These are phyloP conservation scores for Annulohypoxylon bovei DNA, from an alignment of 495 filamentous ascomycete species.

Conservation along the genomic window DNA sequence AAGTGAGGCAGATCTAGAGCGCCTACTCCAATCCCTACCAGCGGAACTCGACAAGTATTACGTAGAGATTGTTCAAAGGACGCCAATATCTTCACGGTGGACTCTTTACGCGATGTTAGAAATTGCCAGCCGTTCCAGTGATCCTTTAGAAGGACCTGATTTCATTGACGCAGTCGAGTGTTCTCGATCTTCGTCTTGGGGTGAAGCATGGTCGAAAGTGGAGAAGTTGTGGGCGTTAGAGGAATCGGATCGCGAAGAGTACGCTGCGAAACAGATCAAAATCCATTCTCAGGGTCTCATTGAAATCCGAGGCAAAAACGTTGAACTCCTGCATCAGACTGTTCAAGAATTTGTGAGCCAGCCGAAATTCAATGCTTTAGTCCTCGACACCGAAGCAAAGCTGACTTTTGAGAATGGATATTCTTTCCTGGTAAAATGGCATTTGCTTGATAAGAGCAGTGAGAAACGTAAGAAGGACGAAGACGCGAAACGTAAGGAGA, in stretches of 20 bases:
- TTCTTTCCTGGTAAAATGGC: background rate
- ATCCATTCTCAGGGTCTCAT: background rate
- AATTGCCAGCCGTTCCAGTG: background rate
- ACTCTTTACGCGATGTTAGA: background rate
- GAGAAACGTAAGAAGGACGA: background rate
- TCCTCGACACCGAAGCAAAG: background rate
- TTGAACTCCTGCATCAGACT: slow-evolving; percentile 3
- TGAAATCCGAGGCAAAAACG: background rate
- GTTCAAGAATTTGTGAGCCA: slow-evolving; percentile 1
- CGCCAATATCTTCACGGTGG: background rate
- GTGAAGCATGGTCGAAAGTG: background rate
- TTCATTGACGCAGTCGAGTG: background rate
- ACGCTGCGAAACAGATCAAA: background rate
- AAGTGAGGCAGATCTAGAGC: background rate
- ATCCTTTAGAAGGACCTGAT: background rate
- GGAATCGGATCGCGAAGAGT: background rate
- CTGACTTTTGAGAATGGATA: background rate
- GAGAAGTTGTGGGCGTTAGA: background rate
- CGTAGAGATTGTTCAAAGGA: background rate
- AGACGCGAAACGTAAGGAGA: background rate
- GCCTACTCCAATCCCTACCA: background rate
- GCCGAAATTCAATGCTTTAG: background rate
- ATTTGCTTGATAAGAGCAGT: background rate
- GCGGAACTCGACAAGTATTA: background rate
- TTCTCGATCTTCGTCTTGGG: background rate